Percentiles rank a stretch among this genome's conserved stretches.
Conservation (phyloP, 495 filamentous ascomycete genomes). For the Penicillium pancosmium region DNA sequence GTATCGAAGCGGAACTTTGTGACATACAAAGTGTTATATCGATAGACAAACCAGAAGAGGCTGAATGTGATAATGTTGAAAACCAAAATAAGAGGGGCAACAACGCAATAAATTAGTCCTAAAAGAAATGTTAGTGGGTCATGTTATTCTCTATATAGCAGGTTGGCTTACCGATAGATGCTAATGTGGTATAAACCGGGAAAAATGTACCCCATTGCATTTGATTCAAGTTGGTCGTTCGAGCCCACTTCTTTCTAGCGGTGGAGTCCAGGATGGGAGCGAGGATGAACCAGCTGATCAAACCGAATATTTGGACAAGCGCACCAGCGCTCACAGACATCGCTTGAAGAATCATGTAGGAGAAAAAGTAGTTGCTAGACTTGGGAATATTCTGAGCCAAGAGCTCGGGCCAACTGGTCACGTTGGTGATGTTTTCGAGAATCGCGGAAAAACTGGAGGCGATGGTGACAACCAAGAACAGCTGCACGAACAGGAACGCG, state of each 20-base stretch:
- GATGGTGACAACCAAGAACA: slow-evolving; percentile 92
- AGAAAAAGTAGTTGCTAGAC: slow-evolving; percentile 96
- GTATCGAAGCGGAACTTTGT: slow-evolving; percentile 90
- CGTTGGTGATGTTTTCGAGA: slow-evolving; percentile 61
- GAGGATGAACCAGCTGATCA: slow-evolving; percentile 80
- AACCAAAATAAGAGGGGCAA: slow-evolving; percentile 86
- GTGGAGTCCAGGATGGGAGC: slow-evolving; percentile 81
- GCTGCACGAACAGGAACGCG: slow-evolving; percentile 89
- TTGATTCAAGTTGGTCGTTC: slow-evolving; percentile 75
- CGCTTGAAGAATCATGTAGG: slow-evolving; percentile 95
- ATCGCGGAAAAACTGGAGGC: slow-evolving; percentile 76
- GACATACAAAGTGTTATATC: slow-evolving; percentile 96
- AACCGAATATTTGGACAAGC: slow-evolving; percentile 77
- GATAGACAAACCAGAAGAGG: slow-evolving; percentile 93
- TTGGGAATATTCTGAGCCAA: slow-evolving; percentile 82
- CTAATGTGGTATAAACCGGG: slow-evolving; percentile 93
- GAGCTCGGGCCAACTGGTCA: slow-evolving; percentile 63
- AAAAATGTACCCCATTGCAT: slow-evolving; percentile 94
- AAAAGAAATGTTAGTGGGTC: slow-evolving; percentile 11
- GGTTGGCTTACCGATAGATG: slow-evolving; percentile 73
- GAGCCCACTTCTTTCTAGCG: slow-evolving; percentile 83
- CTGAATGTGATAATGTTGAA: slow-evolving; percentile 95
- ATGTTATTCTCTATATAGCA: background rate
- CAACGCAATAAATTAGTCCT: slow-evolving; percentile 86
- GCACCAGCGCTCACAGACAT: slow-evolving; percentile 88